These are phyloP conservation scores for Camelina sativa DNA, from an alignment of 345 rosid genomes.

Conservation along the genomic window DNA sequence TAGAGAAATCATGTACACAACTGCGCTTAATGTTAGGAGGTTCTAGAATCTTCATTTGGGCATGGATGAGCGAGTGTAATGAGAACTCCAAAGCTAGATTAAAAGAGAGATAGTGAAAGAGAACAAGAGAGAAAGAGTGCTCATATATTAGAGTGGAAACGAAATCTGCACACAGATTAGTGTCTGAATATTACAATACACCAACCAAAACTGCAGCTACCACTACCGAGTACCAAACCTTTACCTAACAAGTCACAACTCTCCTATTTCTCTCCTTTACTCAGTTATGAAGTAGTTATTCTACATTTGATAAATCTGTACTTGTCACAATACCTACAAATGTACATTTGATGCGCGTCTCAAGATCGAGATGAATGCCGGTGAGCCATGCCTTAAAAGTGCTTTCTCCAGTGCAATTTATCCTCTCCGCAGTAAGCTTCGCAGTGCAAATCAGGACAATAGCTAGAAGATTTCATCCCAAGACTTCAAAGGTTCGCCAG, in stretches of 20 bases:
- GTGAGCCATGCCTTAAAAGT: slow-evolving; percentile 27
- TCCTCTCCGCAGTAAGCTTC: slow-evolving; percentile 26
- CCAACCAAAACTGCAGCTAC: slow-evolving; percentile 47
- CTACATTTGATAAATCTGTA: slow-evolving; percentile 51
- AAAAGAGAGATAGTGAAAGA: slow-evolving; percentile 3
- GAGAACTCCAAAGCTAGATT: slow-evolving; percentile 1
- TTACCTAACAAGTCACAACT: slow-evolving; percentile 34
- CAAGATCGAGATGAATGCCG: slow-evolving; percentile 23
- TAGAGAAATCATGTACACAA: slow-evolving; percentile 7
- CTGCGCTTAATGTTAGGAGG: neutral
- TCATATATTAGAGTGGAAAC: slow-evolving; percentile 35
- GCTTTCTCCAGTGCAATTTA: slow-evolving; percentile 17
- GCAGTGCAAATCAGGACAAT: slow-evolving; percentile 25
- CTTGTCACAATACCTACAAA: slow-evolving; percentile 64
- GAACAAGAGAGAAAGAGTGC: neutral
- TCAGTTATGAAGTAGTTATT: slow-evolving; percentile 34
- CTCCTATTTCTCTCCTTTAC: slow-evolving; percentile 32
- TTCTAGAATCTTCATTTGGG: slow-evolving; percentile 1
- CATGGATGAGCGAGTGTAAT: neutral
- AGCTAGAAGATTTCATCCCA: slow-evolving; percentile 17
- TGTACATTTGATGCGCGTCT: slow-evolving; percentile 50
- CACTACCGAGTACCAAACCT: slow-evolving; percentile 23
- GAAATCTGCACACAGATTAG: slow-evolving; percentile 36
- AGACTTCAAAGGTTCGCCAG: slow-evolving; percentile 27
- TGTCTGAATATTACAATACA: slow-evolving; percentile 40